A percentile compares a stretch with the other conserved stretches of the same genome.
These are phyloP conservation scores for Penicillium paradoxum DNA, from an alignment of 495 filamentous ascomycete species.

Conservation along the genomic window DNA sequence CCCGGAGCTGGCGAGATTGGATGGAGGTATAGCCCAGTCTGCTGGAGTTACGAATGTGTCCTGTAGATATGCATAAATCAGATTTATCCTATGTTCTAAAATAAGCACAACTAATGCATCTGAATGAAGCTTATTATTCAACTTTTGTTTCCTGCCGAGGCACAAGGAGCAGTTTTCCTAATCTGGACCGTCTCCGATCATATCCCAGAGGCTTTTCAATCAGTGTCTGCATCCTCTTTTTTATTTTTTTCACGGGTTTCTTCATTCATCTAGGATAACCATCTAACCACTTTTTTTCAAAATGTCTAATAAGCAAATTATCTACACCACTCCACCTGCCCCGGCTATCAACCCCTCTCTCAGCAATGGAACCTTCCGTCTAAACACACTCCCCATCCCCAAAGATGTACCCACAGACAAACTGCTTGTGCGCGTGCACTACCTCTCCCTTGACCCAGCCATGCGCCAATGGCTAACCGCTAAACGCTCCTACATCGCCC, in stretches of 20 bases:
- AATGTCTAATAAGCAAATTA: slow-evolving; percentile 41
- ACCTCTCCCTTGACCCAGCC: slow-evolving; percentile 76
- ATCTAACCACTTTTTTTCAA: slow-evolving; percentile 1
- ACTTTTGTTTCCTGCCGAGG: slow-evolving; percentile 16
- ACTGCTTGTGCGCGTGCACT: slow-evolving; percentile 60
- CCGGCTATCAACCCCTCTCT: slow-evolving; percentile 41
- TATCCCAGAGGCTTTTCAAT: neutral
- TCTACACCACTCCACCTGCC: slow-evolving; percentile 37
- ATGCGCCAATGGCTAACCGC: slow-evolving; percentile 73
- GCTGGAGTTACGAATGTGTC: too few species aligned
- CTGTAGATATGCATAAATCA: neutral
- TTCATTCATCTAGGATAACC: neutral
- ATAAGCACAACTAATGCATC: neutral
- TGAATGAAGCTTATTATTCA: slow-evolving; percentile 3
- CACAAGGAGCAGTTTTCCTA: slow-evolving; percentile 28
- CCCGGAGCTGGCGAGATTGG: too few species aligned
- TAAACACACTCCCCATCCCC: slow-evolving; percentile 44
- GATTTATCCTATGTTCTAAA: neutral
- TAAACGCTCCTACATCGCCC: slow-evolving; percentile 60
- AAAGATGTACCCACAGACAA: slow-evolving; percentile 51
- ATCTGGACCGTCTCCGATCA: slow-evolving; percentile 26
- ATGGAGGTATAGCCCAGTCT: too few species aligned
- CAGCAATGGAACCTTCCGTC: slow-evolving; percentile 48
- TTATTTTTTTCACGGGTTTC: neutral
- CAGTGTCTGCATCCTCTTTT: neutral